Evolutionary conservation across 257 asterid genomes (phyloP), one percentile per base, ranked within the genome.

Genomic region (Gynochthodes officinalis): DNA sequence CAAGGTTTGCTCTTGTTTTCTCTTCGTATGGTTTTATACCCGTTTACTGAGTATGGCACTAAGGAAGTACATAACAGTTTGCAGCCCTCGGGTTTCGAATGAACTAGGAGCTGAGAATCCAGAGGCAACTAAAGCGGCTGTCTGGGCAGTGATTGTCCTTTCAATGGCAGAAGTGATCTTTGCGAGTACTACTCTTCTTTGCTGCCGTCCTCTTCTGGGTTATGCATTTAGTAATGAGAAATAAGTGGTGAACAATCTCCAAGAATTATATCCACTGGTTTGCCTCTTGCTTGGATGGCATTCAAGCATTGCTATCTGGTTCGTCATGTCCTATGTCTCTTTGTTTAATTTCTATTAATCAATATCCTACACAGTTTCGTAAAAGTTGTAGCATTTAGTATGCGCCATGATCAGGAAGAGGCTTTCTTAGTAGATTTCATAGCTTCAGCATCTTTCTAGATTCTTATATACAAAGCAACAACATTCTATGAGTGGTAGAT

Each of bases 1-100:
- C 85, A 63, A 88, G 93, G 93, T 88, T 21, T 58, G 76, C 64
- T 60, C 62, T 19, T 25, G 7, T 49, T 33, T 72, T 69, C 39
- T 44, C 64, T 40, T 14, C 40, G n/a, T n/a, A n/a, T n/a, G n/a
- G n/a, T n/a, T n/a, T n/a, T n/a, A n/a, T n/a, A n/a, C n/a, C n/a
- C n/a, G n/a, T n/a, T 18, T 10, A 11, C 6, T 40, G 49, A n/a
- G 53, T 3, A 25, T 15, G 30, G 25, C 19, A 48, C 72, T 54
- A 0, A 44, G n/a, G n/a, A 18, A 23, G 30, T 9, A 18, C 25
- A 39, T 30, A 14, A 25, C 23, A 27, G 39, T 49, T 65, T 50
- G 62, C 52, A 87, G 88, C 82, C 85, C 93, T 32, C 74, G 89
- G 77, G 87, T 87, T 71, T 82, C 93, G 8, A 87, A 87, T 63